Conservation (phyloP, 2,329 filamentous ascomycete genomes). For the Colletotrichum noveboracense region DNA sequence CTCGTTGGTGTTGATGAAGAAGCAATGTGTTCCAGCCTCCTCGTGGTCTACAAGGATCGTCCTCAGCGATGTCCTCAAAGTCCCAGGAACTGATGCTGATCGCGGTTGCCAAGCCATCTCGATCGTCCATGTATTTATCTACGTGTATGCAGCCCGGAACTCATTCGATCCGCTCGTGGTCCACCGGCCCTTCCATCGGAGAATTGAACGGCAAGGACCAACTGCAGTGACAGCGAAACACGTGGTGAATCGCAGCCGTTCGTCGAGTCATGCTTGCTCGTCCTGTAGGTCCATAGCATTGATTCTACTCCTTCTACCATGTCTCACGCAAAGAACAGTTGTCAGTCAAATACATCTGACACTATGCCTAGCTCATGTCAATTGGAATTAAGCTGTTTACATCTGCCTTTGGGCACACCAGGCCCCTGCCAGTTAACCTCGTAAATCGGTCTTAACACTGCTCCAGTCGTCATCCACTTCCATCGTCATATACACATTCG, state of each 20-base stretch:
- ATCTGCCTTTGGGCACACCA: too few species aligned
- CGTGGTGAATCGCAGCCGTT: background rate
- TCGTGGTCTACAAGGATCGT: background rate
- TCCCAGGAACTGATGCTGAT: background rate
- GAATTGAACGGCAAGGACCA: background rate
- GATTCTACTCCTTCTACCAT: too few species aligned
- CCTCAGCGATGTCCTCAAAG: background rate
- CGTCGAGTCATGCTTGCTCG: too few species aligned
- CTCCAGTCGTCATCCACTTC: too few species aligned
- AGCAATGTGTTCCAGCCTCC: background rate
- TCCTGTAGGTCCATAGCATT: too few species aligned
- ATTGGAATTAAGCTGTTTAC: too few species aligned
- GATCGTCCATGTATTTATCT: background rate
- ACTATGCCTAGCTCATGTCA: too few species aligned
- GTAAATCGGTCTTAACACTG: too few species aligned
- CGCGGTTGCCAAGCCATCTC: background rate
- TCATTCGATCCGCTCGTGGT: background rate
- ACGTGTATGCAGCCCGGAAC: background rate
- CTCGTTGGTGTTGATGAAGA: background rate
- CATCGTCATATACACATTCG: too few species aligned
- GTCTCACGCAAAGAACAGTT: too few species aligned
- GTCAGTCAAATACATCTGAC: too few species aligned
- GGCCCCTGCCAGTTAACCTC: too few species aligned
- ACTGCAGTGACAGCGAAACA: background rate
- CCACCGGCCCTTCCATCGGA: background rate